Evolutionary conservation across 352 stramenopile species (phyloP), one percentile per base, ranked within the genome.

Genomic region (Globisporangium okanoganense): DNA sequence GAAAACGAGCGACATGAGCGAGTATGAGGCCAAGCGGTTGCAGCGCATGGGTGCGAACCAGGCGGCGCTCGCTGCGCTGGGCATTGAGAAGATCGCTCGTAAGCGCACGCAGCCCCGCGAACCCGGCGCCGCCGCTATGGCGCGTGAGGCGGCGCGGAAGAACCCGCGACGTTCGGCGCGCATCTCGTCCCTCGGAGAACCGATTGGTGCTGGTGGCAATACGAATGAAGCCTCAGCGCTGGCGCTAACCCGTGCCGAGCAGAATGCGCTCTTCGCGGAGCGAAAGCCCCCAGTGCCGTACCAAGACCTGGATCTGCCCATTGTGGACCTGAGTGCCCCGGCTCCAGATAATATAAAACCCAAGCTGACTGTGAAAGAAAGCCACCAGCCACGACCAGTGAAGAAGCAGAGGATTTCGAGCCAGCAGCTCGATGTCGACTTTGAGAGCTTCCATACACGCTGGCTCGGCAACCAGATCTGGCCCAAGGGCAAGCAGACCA

Each of bases 1-100:
- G 29, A 41, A 2, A 2, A 20, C 5, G 22, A 35, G 10, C 25
- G 12, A 13, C 20, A 8, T 84, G 31, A 73, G 69, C 51, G 78
- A 66, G 33, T 90, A 90, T 66, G 80, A 90, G 43, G 66, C 72
- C 55, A 90, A 88, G 71, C 76, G 80, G 1, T 60, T 64, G 61
- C 74, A 73, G 60, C 80, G 78, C 61, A 75, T 90, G 24, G 65
- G 73, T 52, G 60, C 70, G 45, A 89, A 89, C 70, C 72, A 75
- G 50, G 64, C 64, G 24, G 61, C 67, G 55, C 50, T 90, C 43
- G 62, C 70, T 51, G 67, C 69, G 16, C 66, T 89, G 27, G 56
- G 72, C 29, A 71, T 90, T 1, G 12, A 62, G 20, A 65, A 60
- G 29, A 31, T 59, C 20, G 29, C 18, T 3, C 40, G 40, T 10